phyloP scores from a whole-genome alignment of 345 rosid genomes.

The Xanthoceras sorbifolium region DNA sequence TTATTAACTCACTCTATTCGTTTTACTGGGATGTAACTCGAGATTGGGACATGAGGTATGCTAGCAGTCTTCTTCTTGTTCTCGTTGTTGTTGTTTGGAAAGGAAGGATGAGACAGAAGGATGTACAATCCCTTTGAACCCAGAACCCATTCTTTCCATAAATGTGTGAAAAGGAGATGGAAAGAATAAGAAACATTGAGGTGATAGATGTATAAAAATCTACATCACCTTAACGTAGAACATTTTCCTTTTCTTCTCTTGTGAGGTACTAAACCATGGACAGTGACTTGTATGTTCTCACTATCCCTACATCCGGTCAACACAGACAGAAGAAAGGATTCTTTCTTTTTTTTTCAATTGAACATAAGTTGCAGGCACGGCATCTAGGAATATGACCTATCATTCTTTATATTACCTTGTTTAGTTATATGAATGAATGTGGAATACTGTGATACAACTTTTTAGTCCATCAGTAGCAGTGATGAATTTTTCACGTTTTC shows the following conservation, averaged over 20 bases:
- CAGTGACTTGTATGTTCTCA: no score
- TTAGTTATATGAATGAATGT: no score
- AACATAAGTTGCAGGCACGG: not conserved
- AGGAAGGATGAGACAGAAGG: not conserved
- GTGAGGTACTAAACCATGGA: not conserved
- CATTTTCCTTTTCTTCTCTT: not conserved
- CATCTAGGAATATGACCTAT: not conserved
- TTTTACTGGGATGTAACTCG: slow-evolving; percentile 98
- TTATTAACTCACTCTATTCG: slow-evolving; percentile 86
- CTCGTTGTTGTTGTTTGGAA: not conserved
- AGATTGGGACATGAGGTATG: slow-evolving; percentile 98
- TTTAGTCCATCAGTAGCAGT: not conserved
- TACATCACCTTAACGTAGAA: not conserved
- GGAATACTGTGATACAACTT: not conserved
- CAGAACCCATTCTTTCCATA: not conserved
- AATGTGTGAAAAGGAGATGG: no score
- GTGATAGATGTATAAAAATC: not conserved
- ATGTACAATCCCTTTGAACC: not conserved
- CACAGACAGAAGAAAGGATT: not conserved
- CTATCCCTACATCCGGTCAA: no score
- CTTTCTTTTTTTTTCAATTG: not conserved
- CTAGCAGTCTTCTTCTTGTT: not conserved
- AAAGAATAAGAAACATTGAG: not conserved
- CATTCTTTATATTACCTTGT: no score
- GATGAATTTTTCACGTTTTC: not conserved